phyloP scores from a whole-genome alignment of 305 asterid genomes.

The Fraxinus nigra region DNA sequence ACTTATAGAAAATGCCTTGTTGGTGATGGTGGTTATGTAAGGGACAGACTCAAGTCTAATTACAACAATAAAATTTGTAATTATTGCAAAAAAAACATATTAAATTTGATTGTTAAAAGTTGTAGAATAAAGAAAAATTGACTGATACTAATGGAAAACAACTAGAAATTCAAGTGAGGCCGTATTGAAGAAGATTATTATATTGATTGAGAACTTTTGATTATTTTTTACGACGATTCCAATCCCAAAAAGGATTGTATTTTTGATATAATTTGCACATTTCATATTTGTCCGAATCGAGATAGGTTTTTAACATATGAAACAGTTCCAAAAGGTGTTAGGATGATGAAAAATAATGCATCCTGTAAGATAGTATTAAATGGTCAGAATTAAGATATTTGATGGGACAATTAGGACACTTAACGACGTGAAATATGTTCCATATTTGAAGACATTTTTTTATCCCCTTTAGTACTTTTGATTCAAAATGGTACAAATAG shows the following conservation, averaged over 20 bases:
- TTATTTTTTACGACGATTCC: not conserved
- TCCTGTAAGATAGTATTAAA: too few species aligned
- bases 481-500: not conserved
- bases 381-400: too few species aligned
- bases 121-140: not conserved
- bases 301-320: too few species aligned
- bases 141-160: not conserved
- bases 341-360: too few species aligned
- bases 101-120: too few species aligned
- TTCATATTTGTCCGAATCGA: too few species aligned
- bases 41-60: not conserved
- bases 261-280: not conserved
- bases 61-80: not conserved
- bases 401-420: too few species aligned
- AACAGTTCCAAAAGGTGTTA: too few species aligned
- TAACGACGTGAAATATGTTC: not conserved
- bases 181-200: not conserved
- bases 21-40: not conserved
- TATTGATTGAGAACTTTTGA: not conserved
- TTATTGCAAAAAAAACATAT: too few species aligned
- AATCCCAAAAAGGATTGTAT: not conserved
- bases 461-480: not conserved
- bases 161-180: not conserved
- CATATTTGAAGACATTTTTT: not conserved
- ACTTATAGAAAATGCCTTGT: not conserved